phyloP scores from a whole-genome alignment of 257 asterid species.

The Solanum etuberosum region DNA sequence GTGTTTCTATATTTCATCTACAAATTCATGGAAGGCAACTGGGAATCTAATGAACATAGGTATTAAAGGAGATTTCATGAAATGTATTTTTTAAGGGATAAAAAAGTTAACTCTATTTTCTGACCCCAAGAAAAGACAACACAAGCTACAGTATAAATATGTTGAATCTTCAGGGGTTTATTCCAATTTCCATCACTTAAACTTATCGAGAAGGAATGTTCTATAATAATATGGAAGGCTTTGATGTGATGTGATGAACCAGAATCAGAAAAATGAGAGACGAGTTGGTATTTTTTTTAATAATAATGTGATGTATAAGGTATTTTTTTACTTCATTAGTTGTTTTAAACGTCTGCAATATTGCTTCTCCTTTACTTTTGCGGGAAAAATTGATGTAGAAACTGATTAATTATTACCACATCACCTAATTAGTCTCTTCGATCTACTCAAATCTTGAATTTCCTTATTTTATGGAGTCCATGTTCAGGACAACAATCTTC shows the following conservation, averaged over 20 bases:
- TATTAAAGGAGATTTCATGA: neutral
- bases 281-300: too few relatives aligned
- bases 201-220: too few relatives aligned
- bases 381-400: neutral
- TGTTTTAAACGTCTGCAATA: neutral
- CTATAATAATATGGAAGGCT: too few relatives aligned
- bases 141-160: too few relatives aligned
- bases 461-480: neutral
- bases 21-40: neutral
- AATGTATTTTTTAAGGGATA: too few relatives aligned
- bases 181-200: too few relatives aligned
- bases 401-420: neutral
- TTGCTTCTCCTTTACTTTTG: neutral
- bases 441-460: neutral
- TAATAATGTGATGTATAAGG: too few relatives aligned
- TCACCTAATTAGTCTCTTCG: neutral
- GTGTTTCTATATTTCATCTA: neutral
- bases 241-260: too few relatives aligned
- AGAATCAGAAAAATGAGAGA: too few relatives aligned
- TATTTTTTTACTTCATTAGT: neutral
- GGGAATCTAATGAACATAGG: conserved; percentile 9
- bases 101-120: too few relatives aligned
- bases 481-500: neutral
- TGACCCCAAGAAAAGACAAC: too few relatives aligned
- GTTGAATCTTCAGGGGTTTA: too few relatives aligned